Percentiles rank a stretch among this genome's conserved stretches.
phyloP scores from a whole-genome alignment of 805 yeast species.

The Kluyveromyces aestuarii region DNA sequence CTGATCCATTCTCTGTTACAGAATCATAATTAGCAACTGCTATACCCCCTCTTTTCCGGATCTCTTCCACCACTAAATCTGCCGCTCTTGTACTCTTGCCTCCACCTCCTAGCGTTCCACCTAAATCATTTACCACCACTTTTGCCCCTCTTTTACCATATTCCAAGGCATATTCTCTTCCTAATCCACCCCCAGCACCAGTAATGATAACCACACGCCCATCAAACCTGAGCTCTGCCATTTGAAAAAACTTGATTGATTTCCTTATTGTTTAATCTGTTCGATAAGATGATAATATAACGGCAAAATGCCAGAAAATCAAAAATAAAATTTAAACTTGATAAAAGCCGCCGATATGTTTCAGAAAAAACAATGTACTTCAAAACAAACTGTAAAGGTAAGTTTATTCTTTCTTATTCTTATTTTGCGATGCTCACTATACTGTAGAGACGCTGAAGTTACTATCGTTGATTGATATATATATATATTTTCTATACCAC shows the following conservation, averaged over 20 bases:
- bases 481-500: no score
- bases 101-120: constrained; percentile 71
- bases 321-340: no score
- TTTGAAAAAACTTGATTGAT: background rate
- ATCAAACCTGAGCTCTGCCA: constrained; percentile 35
- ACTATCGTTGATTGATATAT: no score
- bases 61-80: constrained; percentile 82
- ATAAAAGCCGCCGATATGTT: background rate
- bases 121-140: constrained; percentile 91
- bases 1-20: constrained; percentile 71
- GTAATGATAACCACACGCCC: constrained; percentile 88
- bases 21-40: constrained; percentile 95
- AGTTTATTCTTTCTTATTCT: background rate
- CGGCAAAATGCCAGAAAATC: no score
- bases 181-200: constrained; percentile 97
- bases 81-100: constrained; percentile 70
- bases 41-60: constrained; percentile 58
- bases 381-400: background rate
- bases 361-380: background rate
- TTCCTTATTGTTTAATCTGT: no score
- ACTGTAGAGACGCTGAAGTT: no score
- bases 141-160: constrained; percentile 88
- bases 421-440: no score
- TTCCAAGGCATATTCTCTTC: constrained; percentile 77
- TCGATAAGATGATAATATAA: no score